Base-by-base conservation (phyloP, 225 moss, liverwort and hornwort species). In the Climacium dendroides region DNA sequence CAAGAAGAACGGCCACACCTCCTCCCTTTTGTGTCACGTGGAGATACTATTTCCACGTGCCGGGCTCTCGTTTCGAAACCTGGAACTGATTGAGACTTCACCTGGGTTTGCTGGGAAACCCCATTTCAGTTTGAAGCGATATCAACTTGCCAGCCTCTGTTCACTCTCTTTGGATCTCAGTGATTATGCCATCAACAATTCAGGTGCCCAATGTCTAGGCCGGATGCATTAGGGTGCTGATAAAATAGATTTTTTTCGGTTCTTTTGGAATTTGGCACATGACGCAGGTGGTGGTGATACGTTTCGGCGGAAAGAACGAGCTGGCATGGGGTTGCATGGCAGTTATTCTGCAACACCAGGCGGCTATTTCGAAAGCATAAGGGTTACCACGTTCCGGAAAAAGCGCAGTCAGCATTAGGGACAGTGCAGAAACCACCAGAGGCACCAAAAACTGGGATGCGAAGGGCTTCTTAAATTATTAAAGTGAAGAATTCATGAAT, bases 1-100 rank as follows among this genome's bases (percentile, higher is more conserved):
- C 85, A 91, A 91, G 74, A 81, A 89, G 85, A 82, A 85, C 91
- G n/a, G 80, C 71, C 89, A 91, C 64, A 89, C 88, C 86, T 90
- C 83, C 88, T 45, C 72, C 64, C 55, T 52, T n/a, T 50, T 77
- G 30, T 76, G 81, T 78, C 72, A 85, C 43, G 77, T 74, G 43
- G 78, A 59, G 43, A 39, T 41, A 8, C 35, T 43, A 26, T 79
- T 76, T 48, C 89, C 84, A 87, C 85, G 85, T 87, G 48, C 43
- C n/a, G 8, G 65, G 61, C 83, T 87, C 80, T 83, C 59, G 78
- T 87, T 78, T 88, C 63, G 82, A 35, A 89, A 87, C 81, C 81
- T 89, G 91, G 84, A 85, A 84, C 48, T 34, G 50, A 10, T 75
- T 67, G 89, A 75, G 80, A 87, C 80, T 74, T 74, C 84, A 74